Base-by-base conservation (phyloP, 148 eudicot species). In the Simmondsia chinensis region DNA sequence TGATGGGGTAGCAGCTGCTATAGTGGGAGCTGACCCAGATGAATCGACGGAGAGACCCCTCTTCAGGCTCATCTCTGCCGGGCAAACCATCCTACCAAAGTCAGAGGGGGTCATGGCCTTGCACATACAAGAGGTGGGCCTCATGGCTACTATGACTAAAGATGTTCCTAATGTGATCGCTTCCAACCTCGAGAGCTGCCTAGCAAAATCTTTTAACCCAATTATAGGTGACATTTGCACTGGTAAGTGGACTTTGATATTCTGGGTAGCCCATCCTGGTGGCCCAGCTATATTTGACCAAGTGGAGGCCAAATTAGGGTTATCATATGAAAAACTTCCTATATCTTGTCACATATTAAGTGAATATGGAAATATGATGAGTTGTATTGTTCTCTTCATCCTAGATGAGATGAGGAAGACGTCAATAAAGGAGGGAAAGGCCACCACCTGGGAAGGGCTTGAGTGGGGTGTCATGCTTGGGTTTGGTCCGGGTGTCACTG, bases 381-480 rank as follows among this genome's bases (percentile, higher is more conserved):
- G 60, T 11, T 50, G 50, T 2, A 26, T 41, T 18, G 60, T 55
- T 4, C 10, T 55, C 33, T 55, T 55, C 37, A 55, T 45, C 11
- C 19, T 55, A 32, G 60, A 55, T 24, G 60, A 55, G 51, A 55
- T 55, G 60, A 55, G 60, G 43, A 55, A 43, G 51, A 32, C 16
- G 38, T 55, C 60, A 16, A 4, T 43, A 5, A 35, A 55, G 51
- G 48, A 55, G n/a, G 60, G 60, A 1, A 35, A 55, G 17, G 42
- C 42, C 16, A 55, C 60, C 34, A 55, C 60, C n/a, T 50, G 60
- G 14, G 60, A 55, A 25, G 60, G 60, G 43, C 18, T 44, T 1
- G 60, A 55, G 1, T 55, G 60, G 60, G 60, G 60, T 5, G 60
- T 55, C 33, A 24, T 55, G 15, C 44, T 55, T 9, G 60, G 60